A percentile compares a stretch with the other conserved stretches of the same genome.
These are phyloP conservation scores for Ophiostoma perfectum DNA, from an alignment of 2,329 filamentous ascomycete genomes.

Conservation along the genomic window DNA sequence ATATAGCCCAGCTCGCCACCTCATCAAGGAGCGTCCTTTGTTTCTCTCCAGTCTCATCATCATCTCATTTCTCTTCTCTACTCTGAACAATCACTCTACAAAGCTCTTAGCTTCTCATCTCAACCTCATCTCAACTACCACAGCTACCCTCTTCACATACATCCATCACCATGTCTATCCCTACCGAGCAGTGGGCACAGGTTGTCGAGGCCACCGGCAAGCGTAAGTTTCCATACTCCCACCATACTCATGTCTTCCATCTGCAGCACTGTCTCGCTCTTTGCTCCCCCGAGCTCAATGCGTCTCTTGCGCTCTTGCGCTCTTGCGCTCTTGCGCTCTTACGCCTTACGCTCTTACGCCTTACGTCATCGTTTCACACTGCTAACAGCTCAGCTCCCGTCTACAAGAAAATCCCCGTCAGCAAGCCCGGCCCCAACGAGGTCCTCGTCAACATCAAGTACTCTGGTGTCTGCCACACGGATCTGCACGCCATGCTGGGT, in stretches of 20 bases:
- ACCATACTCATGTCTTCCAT: no score
- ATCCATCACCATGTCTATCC: conserved; percentile 49
- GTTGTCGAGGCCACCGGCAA: conserved; percentile 78
- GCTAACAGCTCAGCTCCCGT: conserved; percentile 45
- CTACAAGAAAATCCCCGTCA: conserved; percentile 71
- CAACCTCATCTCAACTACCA: conserved; percentile 9
- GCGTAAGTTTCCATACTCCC: conserved; percentile 40
- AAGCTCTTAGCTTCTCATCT: conserved; percentile 16
- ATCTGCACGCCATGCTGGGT: conserved; percentile 31
- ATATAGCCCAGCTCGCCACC: conserved; percentile 19
- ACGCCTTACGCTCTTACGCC: not conserved
- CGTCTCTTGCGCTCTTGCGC: not conserved
- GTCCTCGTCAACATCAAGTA: conserved; percentile 34
- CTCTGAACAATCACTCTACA: not conserved
- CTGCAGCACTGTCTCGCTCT: not conserved
- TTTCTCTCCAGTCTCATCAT: not conserved
- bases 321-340: no score
- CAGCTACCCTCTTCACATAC: conserved; percentile 9
- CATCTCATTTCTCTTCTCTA: not conserved
- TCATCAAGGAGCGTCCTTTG: not conserved
- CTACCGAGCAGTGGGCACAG: conserved; percentile 83
- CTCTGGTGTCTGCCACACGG: conserved; percentile 33
- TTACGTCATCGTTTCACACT: not conserved
- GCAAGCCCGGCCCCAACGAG: conserved; percentile 44
- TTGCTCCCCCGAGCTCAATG: not conserved